Percentiles rank a stretch among this genome's conserved stretches.
Conservation (phyloP, 305 asterid genomes). For the Rubia occidens region DNA sequence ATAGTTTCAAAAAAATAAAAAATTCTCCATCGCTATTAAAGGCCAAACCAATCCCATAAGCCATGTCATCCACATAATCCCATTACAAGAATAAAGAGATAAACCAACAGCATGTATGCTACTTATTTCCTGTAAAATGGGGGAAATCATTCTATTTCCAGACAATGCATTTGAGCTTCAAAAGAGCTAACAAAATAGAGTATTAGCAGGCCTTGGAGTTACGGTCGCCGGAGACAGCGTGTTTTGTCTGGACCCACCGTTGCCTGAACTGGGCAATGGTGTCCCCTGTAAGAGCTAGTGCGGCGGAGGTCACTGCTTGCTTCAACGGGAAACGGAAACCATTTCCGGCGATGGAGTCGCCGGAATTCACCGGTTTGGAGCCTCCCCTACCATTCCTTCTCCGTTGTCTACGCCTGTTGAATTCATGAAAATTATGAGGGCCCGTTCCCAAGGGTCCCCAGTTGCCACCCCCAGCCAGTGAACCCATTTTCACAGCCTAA, state of each 20-base stretch:
- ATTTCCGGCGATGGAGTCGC: slow-evolving; percentile 29
- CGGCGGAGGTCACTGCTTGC: slow-evolving; percentile 58
- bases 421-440: slow-evolving; percentile 26
- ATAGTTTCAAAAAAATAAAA: too few species aligned
- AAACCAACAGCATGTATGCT: neutral
- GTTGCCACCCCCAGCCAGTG: slow-evolving; percentile 34
- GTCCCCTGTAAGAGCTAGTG: slow-evolving; percentile 64
- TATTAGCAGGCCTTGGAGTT: slow-evolving; percentile 27
- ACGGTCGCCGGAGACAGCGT: slow-evolving; percentile 18
- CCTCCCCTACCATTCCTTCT: slow-evolving; percentile 21
- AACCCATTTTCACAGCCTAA: slow-evolving; percentile 10
- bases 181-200: neutral
- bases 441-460: slow-evolving; percentile 57
- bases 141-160: neutral
- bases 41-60: too few species aligned
- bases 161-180: neutral
- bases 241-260: slow-evolving; percentile 41
- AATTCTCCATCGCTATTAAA: too few species aligned
- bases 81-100: neutral
- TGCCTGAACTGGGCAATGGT: slow-evolving; percentile 63
- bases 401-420: slow-evolving; percentile 21
- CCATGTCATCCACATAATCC: neutral
- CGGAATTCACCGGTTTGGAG: slow-evolving; percentile 40
- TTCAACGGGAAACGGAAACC: slow-evolving; percentile 45
- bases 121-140: neutral